Evolutionary conservation across 768 basidiomycete genomes (phyloP), one percentile per base, ranked within the genome.

Genomic region (Cystobasidium ongulense): DNA sequence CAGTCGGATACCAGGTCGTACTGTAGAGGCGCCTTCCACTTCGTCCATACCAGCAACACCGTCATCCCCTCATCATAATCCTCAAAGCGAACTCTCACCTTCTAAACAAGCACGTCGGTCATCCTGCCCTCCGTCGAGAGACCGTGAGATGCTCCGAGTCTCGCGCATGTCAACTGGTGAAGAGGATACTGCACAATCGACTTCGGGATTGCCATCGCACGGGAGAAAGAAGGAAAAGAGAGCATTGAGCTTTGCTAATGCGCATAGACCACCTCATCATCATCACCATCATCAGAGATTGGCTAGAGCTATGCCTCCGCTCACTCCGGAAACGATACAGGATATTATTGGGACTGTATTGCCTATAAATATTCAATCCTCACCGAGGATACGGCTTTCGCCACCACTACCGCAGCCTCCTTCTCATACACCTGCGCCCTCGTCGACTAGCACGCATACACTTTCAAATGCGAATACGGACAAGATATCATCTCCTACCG

Each of bases 221-320:
- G 4, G 5, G n/a, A 33, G 23, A 7, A 57, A 7, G 57, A 61
- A 61, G 25, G 57, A 61, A 25, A 61, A n/a, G 23, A 15, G 57
- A 8, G 57, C 57, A 8, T 61, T 61, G 31, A 61, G 57, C 57
- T 61, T 61, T 61, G 57, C 57, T 11, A 61, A 15, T 27, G 57
- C 57, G 17, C 31, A 61, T 31, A 61, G 31, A 38, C 57, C 46
- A 4, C 10, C 46, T 50, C 57, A 61, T 61, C 57, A 61, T 15
- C 31, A 61, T 15, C 57, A 61, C 23, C 57, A 10, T 2, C 57
- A 10, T 13, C 57, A 38, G 29, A 61, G 57, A 17, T 25, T 33
- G 31, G 57, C 57, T 7, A 61, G 31, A 38, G 57, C 29, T 4
- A 61, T 38, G 57, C 36, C 57, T 2, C 57, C 29, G 17, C 63